phyloP scores from a whole-genome alignment of 192 early-diverging fungal genomes.

The Umbelopsis vinacea region DNA sequence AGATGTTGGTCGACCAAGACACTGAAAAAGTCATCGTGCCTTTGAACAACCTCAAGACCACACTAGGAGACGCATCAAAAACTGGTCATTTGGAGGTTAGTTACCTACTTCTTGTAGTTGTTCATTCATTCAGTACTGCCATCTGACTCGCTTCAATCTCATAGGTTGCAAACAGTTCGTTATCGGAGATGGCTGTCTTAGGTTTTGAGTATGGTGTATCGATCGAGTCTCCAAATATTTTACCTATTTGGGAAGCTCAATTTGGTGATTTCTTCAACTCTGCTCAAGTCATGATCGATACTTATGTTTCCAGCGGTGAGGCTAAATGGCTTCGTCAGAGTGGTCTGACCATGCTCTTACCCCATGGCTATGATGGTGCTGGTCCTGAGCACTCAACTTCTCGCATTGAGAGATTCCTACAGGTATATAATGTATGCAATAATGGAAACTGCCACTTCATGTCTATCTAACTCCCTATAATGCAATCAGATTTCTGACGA shows the following conservation, averaged over 20 bases:
- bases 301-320: slow-evolving; percentile 86
- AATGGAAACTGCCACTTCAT: background rate
- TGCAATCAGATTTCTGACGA: slow-evolving; percentile 74
- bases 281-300: slow-evolving; percentile 95
- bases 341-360: slow-evolving; percentile 90
- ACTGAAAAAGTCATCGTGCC: slow-evolving; percentile 88
- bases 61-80: slow-evolving; percentile 24
- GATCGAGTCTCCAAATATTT: slow-evolving; percentile 80
- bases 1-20: slow-evolving; percentile 92
- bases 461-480: background rate
- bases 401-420: slow-evolving; percentile 94
- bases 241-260: slow-evolving; percentile 98
- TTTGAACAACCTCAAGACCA: slow-evolving; percentile 65
- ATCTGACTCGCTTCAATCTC: slow-evolving; percentile 40
- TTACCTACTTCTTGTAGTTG: background rate
- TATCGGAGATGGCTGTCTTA: slow-evolving; percentile 94
- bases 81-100: slow-evolving; percentile 47
- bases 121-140: background rate
- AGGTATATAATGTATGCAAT: slow-evolving; percentile 53
- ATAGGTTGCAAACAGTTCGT: slow-evolving; percentile 89
- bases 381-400: slow-evolving; percentile 94
- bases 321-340: slow-evolving; percentile 94
- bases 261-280: slow-evolving; percentile 99
- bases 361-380: slow-evolving; percentile 94
- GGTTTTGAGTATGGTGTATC: slow-evolving; percentile 97